Evolutionary conservation across 371 early-diverging fungal genomes (phyloP).

Genomic region (Umbelopsis sp.): DNA sequence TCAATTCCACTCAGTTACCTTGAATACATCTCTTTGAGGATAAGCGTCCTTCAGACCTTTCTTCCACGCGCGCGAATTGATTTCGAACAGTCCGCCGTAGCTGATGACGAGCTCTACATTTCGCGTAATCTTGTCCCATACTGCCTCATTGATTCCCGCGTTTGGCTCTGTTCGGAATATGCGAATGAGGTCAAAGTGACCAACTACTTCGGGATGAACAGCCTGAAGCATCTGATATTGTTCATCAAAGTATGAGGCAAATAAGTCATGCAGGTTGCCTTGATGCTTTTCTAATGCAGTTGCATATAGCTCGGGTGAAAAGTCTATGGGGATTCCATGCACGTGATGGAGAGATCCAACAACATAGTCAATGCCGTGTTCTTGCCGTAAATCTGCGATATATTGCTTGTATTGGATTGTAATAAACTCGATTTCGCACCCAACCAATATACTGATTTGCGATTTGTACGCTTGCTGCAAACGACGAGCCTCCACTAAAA

Average conservation of each 20-base stretch:
- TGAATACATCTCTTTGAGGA: conserved; percentile 81
- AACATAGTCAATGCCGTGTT: conserved; percentile 66
- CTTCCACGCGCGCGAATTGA: conserved; percentile 92
- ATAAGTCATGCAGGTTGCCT: conserved; percentile 44
- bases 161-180: conserved; percentile 67
- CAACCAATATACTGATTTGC: conserved; percentile 77
- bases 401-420: conserved; percentile 41
- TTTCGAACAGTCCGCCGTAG: conserved; percentile 90
- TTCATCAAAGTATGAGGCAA: conserved; percentile 83
- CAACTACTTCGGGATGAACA: conserved; percentile 81
- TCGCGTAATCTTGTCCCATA: conserved; percentile 70
- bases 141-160: conserved; percentile 29
- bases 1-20: conserved; percentile 41
- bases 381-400: conserved; percentile 28
- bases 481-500: conserved; percentile 70
- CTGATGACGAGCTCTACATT: conserved; percentile 81
- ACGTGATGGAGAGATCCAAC: conserved; percentile 97
- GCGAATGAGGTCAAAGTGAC: conserved; percentile 93
- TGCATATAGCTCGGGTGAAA: conserved; percentile 62
- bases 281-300: conserved; percentile 42
- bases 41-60: conserved; percentile 87
- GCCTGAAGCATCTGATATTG: conserved; percentile 77
- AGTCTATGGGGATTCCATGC: conserved; percentile 82
- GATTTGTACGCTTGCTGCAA: conserved; percentile 64
- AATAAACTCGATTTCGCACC: conserved; percentile 91